Conservation (phyloP, 768 basidiomycete species). For the Chalciporus piperatus region DNA sequence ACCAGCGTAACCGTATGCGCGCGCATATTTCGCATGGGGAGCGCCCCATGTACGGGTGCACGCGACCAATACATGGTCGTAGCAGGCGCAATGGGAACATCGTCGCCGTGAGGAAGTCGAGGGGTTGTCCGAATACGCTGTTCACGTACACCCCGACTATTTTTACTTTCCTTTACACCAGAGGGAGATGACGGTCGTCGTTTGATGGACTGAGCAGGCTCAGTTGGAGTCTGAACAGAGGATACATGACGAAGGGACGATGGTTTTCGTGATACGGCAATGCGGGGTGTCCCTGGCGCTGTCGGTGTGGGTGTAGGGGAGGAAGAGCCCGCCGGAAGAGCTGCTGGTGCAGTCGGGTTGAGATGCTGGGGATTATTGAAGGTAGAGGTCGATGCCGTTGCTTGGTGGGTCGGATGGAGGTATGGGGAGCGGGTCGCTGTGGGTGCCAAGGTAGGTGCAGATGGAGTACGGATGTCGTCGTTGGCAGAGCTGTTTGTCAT, state of each 20-base stretch:
- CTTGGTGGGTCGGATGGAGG: constrained; percentile 33
- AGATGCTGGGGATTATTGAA: constrained; percentile 25
- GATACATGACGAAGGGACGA: constrained; percentile 32
- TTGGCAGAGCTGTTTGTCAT: constrained; percentile 19
- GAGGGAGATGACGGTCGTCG: constrained; percentile 29
- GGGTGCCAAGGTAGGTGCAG: neutral
- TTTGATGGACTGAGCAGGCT: constrained; percentile 24
- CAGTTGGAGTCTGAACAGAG: constrained; percentile 24
- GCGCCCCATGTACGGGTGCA: constrained; percentile 70
- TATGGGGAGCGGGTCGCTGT: constrained; percentile 35
- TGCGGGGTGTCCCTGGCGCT: constrained; percentile 26
- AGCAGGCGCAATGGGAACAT: constrained; percentile 59
- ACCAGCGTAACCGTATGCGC: constrained; percentile 85
- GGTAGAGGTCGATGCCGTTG: constrained; percentile 36
- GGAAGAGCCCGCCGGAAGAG: neutral
- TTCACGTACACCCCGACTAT: constrained; percentile 14
- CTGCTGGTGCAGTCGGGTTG: neutral
- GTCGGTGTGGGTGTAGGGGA: constrained; percentile 17
- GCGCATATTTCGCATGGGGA: constrained; percentile 69
- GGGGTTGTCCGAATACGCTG: constrained; percentile 49
- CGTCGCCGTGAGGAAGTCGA: constrained; percentile 58
- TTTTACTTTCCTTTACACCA: constrained; percentile 23
- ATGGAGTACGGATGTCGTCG: constrained; percentile 14
- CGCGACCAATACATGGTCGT: constrained; percentile 85
- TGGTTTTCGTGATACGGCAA: constrained; percentile 27